These are phyloP conservation scores for Leucosporidium yakuticum DNA, from an alignment of 768 basidiomycete genomes.

Conservation along the genomic window DNA sequence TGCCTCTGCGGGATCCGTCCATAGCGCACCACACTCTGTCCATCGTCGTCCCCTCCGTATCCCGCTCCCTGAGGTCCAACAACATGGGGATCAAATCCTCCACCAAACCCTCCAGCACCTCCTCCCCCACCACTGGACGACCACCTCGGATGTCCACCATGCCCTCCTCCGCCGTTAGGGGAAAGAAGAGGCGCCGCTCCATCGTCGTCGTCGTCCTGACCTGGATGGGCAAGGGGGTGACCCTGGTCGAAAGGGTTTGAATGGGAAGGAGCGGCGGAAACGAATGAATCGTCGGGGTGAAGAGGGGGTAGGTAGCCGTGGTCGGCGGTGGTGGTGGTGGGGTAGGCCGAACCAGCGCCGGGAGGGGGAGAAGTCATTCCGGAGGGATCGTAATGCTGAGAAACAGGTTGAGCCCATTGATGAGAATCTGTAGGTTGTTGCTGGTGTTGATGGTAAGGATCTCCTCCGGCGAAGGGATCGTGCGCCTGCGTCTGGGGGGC, in stretches of 20 bases:
- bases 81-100: constrained; percentile 34
- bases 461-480: background rate
- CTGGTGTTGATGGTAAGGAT: background rate
- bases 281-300: too few relatives aligned
- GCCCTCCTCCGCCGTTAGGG: background rate
- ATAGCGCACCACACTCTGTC: constrained; percentile 52
- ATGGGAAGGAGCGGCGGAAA: too few relatives aligned
- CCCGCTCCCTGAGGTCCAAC: constrained; percentile 43
- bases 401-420: too few relatives aligned
- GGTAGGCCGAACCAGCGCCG: too few relatives aligned
- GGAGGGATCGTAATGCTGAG: too few relatives aligned
- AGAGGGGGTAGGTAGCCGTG: too few relatives aligned
- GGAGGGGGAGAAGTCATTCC: too few relatives aligned
- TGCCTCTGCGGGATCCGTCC: constrained; percentile 87
- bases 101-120: background rate
- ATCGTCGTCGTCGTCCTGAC: background rate
- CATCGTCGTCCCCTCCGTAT: constrained; percentile 13
- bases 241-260: too few relatives aligned
- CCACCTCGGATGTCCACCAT: background rate
- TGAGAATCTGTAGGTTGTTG: too few relatives aligned
- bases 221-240: background rate
- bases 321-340: too few relatives aligned
- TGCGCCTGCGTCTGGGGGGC: background rate
- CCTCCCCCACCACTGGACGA: background rate
- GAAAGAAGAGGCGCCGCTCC: background rate